phyloP scores from a whole-genome alignment of 306 rosid species.

The Ammopiptanthus mongolicus region DNA sequence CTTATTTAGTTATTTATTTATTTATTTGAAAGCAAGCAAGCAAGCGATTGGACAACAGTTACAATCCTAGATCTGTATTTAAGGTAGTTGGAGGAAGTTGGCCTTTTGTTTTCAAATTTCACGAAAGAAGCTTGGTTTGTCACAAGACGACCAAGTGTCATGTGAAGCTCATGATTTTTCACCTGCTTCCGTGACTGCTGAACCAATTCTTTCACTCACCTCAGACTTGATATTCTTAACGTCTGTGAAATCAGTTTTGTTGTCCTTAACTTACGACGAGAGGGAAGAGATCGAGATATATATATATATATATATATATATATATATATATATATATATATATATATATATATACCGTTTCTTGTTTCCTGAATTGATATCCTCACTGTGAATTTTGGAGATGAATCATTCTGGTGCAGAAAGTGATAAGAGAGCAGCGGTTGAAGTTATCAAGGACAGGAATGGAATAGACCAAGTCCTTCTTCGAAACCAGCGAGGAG shows the following conservation, averaged over 20 bases:
- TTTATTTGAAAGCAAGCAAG: background rate
- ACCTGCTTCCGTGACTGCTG: slow-evolving; percentile 26
- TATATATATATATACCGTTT: slow-evolving; percentile 11
- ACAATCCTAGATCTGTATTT: background rate
- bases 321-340: too few species aligned
- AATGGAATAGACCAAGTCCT: slow-evolving; percentile 52
- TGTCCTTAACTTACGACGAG: slow-evolving; percentile 13
- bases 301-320: too few species aligned
- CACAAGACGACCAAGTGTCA: slow-evolving; percentile 31
- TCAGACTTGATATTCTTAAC: slow-evolving; percentile 13
- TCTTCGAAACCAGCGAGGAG: slow-evolving; percentile 64
- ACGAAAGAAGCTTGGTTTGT: slow-evolving; percentile 36
- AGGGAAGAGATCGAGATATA: too few species aligned
- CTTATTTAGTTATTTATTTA: too few species aligned
- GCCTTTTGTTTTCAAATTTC: slow-evolving; percentile 38
- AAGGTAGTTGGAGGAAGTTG: slow-evolving; percentile 42
- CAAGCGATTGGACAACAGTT: background rate
- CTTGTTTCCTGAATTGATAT: slow-evolving; percentile 24
- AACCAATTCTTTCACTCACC: slow-evolving; percentile 11
- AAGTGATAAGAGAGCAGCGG: slow-evolving; percentile 26
- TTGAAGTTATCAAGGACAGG: slow-evolving; percentile 50
- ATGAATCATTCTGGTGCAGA: slow-evolving; percentile 46
- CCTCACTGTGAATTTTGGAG: slow-evolving; percentile 24
- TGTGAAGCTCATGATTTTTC: slow-evolving; percentile 30
- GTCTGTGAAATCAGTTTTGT: slow-evolving; percentile 14